Conservation (phyloP, 2,329 filamentous ascomycete species). For the Phaeosphaeriaceae sp. region DNA sequence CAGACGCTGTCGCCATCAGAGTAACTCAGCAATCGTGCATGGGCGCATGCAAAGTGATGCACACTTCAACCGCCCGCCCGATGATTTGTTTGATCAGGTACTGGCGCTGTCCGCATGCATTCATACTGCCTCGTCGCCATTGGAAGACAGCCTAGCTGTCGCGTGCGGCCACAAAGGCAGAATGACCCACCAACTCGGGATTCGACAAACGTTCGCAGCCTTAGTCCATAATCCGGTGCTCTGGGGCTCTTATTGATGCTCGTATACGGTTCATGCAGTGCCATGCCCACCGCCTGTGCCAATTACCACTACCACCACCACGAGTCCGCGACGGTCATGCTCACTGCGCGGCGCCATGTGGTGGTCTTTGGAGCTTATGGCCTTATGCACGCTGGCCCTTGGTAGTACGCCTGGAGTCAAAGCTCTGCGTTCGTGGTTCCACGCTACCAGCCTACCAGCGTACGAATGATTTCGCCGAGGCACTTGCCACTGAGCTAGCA, state of each 20-base stretch:
- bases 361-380: conserved; percentile 28
- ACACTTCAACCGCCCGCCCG: background rate
- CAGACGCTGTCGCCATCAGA: background rate
- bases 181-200: conserved; percentile 22
- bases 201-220: conserved; percentile 7
- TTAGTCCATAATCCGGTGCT: conserved; percentile 5
- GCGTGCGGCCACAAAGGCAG: conserved; percentile 22
- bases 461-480: conserved; percentile 38
- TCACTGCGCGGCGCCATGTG: conserved; percentile 18
- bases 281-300: conserved; percentile 20
- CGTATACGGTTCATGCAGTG: conserved; percentile 30
- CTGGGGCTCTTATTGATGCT: conserved; percentile 8
- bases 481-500: conserved; percentile 17
- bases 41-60: background rate
- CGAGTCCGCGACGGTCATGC: conserved; percentile 7
- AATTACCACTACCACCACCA: conserved; percentile 14
- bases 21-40: background rate
- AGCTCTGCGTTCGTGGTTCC: conserved; percentile 30
- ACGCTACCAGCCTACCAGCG: conserved; percentile 19
- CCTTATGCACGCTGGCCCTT: conserved; percentile 34
- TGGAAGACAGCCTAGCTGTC: conserved; percentile 20
- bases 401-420: conserved; percentile 40
- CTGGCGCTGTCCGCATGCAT: background rate
- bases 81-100: background rate
- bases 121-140: conserved; percentile 7